Conservation (phyloP, 2,329 filamentous ascomycete genomes). For the Aspergillus fumigatiaffinis region DNA sequence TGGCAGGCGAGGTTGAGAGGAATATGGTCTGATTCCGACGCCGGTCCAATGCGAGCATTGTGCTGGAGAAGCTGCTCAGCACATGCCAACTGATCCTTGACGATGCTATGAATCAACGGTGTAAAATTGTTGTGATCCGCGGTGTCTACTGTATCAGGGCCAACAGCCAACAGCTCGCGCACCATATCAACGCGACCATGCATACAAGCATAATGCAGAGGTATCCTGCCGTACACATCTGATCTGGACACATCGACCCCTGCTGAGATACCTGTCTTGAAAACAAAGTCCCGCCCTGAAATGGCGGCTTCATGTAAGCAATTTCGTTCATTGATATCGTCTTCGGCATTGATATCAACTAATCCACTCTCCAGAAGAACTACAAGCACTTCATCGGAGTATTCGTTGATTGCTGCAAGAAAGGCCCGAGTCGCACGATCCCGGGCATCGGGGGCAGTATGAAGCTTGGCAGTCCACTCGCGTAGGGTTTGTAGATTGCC, state of each 20-base stretch:
- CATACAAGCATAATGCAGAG: constrained; percentile 94
- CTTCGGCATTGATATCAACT: constrained; percentile 87
- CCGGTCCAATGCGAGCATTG: constrained; percentile 80
- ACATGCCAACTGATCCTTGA: constrained; percentile 76
- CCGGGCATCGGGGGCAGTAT: constrained; percentile 56
- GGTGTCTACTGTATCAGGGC: constrained; percentile 72
- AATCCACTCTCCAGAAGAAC: constrained; percentile 74
- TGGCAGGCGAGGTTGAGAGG: constrained; percentile 94
- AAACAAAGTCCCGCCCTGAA: constrained; percentile 76
- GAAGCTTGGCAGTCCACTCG: constrained; percentile 74
- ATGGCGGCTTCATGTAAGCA: constrained; percentile 96
- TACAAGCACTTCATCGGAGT: constrained; percentile 69
- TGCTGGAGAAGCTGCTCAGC: constrained; percentile 72
- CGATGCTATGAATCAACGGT: constrained; percentile 89
- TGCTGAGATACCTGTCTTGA: constrained; percentile 69
- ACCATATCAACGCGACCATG: constrained; percentile 85
- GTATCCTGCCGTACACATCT: constrained; percentile 91
- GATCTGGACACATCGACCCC: constrained; percentile 73
- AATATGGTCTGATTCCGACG: constrained; percentile 84
- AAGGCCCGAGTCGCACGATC: constrained; percentile 88
- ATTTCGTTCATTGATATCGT: constrained; percentile 97
- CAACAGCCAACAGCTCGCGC: constrained; percentile 64
- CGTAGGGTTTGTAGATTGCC: constrained; percentile 74
- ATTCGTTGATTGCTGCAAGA: constrained; percentile 82
- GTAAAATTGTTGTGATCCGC: constrained; percentile 98